phyloP scores from a whole-genome alignment of 768 basidiomycete species.

The Tephrocybe rancida region DNA sequence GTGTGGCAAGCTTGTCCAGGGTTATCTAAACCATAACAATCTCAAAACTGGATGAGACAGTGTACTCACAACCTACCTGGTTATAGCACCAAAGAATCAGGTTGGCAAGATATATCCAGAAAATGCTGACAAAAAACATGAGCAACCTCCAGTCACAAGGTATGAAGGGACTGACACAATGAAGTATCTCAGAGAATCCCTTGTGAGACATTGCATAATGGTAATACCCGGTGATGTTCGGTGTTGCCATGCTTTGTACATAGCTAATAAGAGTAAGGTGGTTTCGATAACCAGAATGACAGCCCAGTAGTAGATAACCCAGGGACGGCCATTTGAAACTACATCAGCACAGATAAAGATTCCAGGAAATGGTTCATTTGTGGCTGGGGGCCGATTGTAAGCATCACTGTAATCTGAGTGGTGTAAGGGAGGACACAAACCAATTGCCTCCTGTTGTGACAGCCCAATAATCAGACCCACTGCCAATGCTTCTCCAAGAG shows the following conservation, averaged over 20 bases:
- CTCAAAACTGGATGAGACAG: background rate
- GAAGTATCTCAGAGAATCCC: slow-evolving; percentile 34
- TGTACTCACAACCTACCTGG: slow-evolving; percentile 16
- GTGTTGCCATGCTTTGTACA: slow-evolving; percentile 33
- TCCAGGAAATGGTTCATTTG: slow-evolving; percentile 31
- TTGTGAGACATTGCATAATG: slow-evolving; percentile 29
- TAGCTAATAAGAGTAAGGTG: slow-evolving; percentile 28
- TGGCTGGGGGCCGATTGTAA: slow-evolving; percentile 17
- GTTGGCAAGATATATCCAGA: slow-evolving; percentile 33
- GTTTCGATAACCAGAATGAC: slow-evolving; percentile 28
- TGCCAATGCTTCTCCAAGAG: slow-evolving; percentile 22
- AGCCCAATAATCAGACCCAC: slow-evolving; percentile 32
- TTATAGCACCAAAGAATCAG: slow-evolving; percentile 33
- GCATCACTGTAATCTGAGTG: background rate
- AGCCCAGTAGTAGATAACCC: slow-evolving; percentile 35
- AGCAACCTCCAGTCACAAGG: background rate
- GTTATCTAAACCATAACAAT: slow-evolving; percentile 20
- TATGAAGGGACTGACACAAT: slow-evolving; percentile 25
- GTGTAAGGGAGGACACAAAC: slow-evolving; percentile 13
- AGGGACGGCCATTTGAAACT: slow-evolving; percentile 30
- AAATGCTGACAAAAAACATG: slow-evolving; percentile 25
- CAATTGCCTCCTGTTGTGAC: slow-evolving; percentile 20
- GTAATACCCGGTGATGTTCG: slow-evolving; percentile 19
- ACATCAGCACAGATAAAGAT: slow-evolving; percentile 36
- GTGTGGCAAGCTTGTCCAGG: slow-evolving; percentile 31